Conservation (phyloP, 2,329 filamentous ascomycete genomes). For the Simplicillium sp. region DNA sequence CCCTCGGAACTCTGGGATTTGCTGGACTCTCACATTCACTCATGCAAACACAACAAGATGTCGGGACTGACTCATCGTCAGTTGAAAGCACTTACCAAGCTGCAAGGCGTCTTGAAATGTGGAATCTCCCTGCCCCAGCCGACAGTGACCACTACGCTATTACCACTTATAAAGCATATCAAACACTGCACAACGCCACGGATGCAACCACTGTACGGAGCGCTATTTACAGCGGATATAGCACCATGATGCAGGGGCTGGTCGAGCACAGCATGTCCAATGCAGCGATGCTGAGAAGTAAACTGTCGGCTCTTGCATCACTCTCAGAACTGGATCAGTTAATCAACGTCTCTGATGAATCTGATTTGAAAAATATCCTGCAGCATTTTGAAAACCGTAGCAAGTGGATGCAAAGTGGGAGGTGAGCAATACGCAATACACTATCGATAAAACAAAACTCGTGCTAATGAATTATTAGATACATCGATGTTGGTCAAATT, state of each 20-base stretch:
- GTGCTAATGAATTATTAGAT: slow-evolving; percentile 17
- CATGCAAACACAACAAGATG: slow-evolving; percentile 55
- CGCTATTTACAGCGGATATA: slow-evolving; percentile 55
- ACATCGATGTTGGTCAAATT: slow-evolving; percentile 70
- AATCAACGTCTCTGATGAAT: slow-evolving; percentile 47
- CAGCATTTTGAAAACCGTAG: slow-evolving; percentile 54
- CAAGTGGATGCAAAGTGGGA: slow-evolving; percentile 75
- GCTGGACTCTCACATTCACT: slow-evolving; percentile 79
- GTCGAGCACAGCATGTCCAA: slow-evolving; percentile 33
- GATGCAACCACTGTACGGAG: slow-evolving; percentile 42
- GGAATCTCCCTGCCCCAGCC: slow-evolving; percentile 74
- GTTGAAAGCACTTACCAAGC: slow-evolving; percentile 69
- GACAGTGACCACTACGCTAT: slow-evolving; percentile 53
- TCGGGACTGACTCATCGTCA: slow-evolving; percentile 46
- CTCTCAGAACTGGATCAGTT: slow-evolving; percentile 77
- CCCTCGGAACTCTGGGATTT: slow-evolving; percentile 71
- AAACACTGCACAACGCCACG: slow-evolving; percentile 61
- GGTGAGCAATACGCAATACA: slow-evolving; percentile 14
- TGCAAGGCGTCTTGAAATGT: slow-evolving; percentile 76
- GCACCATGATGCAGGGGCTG: slow-evolving; percentile 50
- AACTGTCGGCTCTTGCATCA: slow-evolving; percentile 56
- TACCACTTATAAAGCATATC: slow-evolving; percentile 71
- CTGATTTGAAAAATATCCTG: slow-evolving; percentile 54
- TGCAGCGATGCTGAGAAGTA: slow-evolving; percentile 41
- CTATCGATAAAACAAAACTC: no score